Evolutionary conservation across 805 yeast species (phyloP), one percentile per base, ranked within the genome.

Genomic region (Suhomyces faveliae): DNA sequence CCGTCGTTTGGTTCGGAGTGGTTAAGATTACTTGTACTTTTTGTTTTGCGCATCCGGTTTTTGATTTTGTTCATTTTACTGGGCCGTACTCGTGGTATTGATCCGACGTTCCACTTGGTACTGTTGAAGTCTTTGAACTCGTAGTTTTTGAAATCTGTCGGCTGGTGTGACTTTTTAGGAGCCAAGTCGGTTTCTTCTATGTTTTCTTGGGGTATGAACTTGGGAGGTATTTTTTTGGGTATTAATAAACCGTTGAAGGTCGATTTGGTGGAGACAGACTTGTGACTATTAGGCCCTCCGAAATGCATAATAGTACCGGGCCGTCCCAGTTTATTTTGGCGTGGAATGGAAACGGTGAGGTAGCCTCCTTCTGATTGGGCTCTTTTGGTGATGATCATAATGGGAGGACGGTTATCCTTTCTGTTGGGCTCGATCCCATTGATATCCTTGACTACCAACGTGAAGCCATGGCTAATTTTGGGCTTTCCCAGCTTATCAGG

Each of bases 21-120:
- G 13, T 47, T 43, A 40, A 44, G 47, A 15, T 27, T 29, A 15
- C 46, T 35, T 3, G 43, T 44, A 43, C 59, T 55, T 9, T 27
- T 24, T 9, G 46, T 43, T 12, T 43, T 33, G 10, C 46, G n/a
- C 12, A 62, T 42, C 27, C 46, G 52, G 22, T 53, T 55, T 40
- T 51, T 57, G 10, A 67, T 40, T 38, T 57, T 59, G 39, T 59
- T 62, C 47, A 62, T 42, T 42, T 55, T 65, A 35, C 67, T 62
- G 13, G 51, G 27, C 49, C 72, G 64, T 6, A 69, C 67, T 42
- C 74, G 58, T 3, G 81, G 79, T 4, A 76, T 70, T 2, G 80
- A 71, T 0, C 84, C 83, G 3, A 60, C 54, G 40, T 49, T 54
- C 64, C 64, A 60, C 29, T 39, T 49, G 21, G 29, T 35, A 33